Percentiles rank a stretch among this genome's conserved stretches.
These are phyloP conservation scores for Rubia occidens DNA, from an alignment of 305 asterid genomes.

Conservation along the genomic window DNA sequence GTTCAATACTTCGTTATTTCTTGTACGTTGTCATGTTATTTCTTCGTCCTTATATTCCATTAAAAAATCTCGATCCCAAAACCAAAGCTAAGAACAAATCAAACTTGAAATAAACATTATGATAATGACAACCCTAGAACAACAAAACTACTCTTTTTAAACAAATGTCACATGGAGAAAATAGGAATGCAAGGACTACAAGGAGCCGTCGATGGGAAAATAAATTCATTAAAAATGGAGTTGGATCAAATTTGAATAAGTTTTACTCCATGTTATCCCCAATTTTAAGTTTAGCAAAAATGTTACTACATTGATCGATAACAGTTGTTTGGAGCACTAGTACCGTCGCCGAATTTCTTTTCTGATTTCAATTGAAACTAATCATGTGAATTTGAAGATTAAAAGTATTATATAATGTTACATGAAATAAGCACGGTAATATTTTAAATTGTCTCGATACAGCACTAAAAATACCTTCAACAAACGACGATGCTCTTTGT, in stretches of 20 bases:
- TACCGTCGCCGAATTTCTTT: conserved; percentile 81
- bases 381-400: no score
- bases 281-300: conserved; percentile 48
- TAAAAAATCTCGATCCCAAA: conserved; percentile 32
- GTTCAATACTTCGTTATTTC: no score
- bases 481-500: no score
- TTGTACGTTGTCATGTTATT: conserved; percentile 23
- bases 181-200: conserved; percentile 32
- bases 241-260: conserved; percentile 87
- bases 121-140: conserved; percentile 41
- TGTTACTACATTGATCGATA: conserved; percentile 72
- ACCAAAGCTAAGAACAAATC: conserved; percentile 44
- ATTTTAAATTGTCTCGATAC: no score
- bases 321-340: conserved; percentile 92
- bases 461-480: no score
- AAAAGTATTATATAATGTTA: no score
- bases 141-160: conserved; percentile 31
- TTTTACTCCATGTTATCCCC: conserved; percentile 96
- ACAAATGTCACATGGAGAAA: conserved; percentile 45
- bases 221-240: conserved; percentile 73
- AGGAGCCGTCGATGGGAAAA: conserved; percentile 22
- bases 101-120: conserved; percentile 49
- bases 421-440: no score
- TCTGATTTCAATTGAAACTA: conserved; percentile 24
- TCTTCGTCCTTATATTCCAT: conserved; percentile 23